Evolutionary conservation across 2,329 filamentous ascomycete genomes (phyloP).

Genomic region (Fusarium sororula): DNA sequence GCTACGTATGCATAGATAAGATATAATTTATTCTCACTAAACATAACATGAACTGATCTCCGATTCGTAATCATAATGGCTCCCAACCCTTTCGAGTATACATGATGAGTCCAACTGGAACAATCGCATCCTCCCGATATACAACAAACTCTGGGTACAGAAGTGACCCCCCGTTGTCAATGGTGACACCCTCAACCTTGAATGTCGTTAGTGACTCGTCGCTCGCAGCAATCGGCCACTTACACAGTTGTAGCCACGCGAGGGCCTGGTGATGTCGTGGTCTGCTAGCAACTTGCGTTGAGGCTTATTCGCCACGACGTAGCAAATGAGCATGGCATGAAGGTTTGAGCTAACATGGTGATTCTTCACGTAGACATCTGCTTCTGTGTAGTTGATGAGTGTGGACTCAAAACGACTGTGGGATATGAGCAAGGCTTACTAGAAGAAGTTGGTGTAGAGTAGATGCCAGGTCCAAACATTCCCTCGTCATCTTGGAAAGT

Average conservation of each 20-base stretch:
- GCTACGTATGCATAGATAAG: no score
- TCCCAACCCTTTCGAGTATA: not conserved
- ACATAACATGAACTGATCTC: accelerated
- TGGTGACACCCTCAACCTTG: not conserved
- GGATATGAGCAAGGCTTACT: not conserved
- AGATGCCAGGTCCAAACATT: not conserved
- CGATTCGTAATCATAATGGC: not conserved
- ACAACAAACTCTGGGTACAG: not conserved
- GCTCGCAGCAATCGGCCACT: accelerated
- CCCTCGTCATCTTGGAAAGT: not conserved
- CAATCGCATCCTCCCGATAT: not conserved
- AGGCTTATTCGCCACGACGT: not conserved
- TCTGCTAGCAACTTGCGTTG: not conserved
- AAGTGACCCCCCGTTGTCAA: not conserved
- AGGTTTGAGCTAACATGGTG: not conserved
- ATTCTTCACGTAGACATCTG: not conserved
- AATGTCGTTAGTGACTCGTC: not conserved
- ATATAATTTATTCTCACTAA: accelerated
- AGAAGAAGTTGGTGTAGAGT: not conserved
- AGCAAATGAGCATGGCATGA: not conserved
- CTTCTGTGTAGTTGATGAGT: not conserved
- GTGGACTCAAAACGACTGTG: accelerated
- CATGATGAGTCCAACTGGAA: not conserved
- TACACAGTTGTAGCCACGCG: not conserved
- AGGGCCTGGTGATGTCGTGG: not conserved